Base-by-base conservation (phyloP, 2,329 filamentous ascomycete species). In the Claviceps arundinis region DNA sequence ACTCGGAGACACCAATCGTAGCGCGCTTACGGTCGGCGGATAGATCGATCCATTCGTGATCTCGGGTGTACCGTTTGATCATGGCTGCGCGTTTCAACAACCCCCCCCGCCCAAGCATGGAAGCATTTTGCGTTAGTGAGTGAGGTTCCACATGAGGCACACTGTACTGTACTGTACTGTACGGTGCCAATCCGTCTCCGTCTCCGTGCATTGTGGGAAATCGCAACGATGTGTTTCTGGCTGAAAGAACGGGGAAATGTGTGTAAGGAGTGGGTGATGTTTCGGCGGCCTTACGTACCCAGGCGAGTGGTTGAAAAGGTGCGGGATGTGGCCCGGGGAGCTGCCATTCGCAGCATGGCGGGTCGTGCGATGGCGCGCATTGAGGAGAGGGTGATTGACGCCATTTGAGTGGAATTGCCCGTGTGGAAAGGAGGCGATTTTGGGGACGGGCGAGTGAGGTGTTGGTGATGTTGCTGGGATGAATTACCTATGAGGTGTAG, bases 1-100 rank as follows among this genome's bases (percentile, higher is more conserved):
- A 97, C 61, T 84, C 77, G 52, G 89, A 93, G 68, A 98, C 95
- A 55, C 93, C 93, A 60, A 84, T 75, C 50, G 78, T 80, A 75
- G 87, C 90, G 48, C 84, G 85, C 70, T 87, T 91, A 67, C 85
- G 82, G 71, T 94, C 87, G 50, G 81, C 81, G 52, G 83, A 84
- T 55, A 95, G 74, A 70, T 96, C 89, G 67, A 98, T 83, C 93
- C 93, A 98, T 75, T 98, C 93, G 76, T 98, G 93, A 66, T 96
- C 91, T 68, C 90, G 85, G 58, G 93, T 96, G 77, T 95, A 98
- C 68, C 84, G 87, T 73, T 93, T 91, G 58, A 79, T 73, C 52
- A 76, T 73, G 62, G 71, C 83, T 87, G 34, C 30, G 30, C 30
- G 30, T 34, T 34, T 34, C 8, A 9, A 30, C 3, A 3, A 24